These are phyloP conservation scores for Nitzschia sp. DNA, from an alignment of 108 stramenopile genomes.

Conservation along the genomic window DNA sequence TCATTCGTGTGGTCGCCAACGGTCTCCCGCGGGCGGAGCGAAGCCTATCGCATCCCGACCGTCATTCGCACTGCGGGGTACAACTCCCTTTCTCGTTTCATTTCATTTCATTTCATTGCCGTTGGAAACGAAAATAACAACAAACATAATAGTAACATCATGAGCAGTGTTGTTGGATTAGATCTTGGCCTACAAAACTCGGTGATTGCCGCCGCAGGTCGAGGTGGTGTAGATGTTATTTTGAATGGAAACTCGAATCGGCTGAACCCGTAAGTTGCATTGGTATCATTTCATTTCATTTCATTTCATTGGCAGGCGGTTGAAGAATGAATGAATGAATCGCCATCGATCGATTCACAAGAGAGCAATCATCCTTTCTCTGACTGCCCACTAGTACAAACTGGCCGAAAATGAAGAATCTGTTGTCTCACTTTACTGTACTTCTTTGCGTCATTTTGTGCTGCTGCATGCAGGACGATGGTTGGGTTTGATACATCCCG, in stretches of 20 bases:
- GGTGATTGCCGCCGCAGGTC: conserved; percentile 92
- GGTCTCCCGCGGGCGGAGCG: too few species aligned
- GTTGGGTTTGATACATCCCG: conserved; percentile 72
- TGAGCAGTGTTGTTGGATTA: conserved; percentile 87
- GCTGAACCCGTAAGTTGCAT: conserved; percentile 88
- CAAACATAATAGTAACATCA: conserved; percentile 1
- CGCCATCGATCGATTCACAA: too few species aligned
- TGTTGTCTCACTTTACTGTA: neutral
- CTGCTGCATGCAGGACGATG: conserved; percentile 51
- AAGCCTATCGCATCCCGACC: too few species aligned
- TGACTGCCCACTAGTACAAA: neutral
- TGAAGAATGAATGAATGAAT: too few species aligned
- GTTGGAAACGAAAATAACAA: too few species aligned
- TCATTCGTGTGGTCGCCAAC: too few species aligned
- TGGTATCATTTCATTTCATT: neutral
- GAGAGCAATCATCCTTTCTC: too few species aligned
- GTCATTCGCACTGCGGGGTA: too few species aligned
- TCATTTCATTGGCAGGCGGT: too few species aligned
- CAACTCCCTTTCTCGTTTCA: too few species aligned
- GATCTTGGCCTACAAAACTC: conserved; percentile 93
- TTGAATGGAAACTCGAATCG: conserved; percentile 97
- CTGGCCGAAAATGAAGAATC: neutral
- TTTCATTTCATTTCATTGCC: too few species aligned
- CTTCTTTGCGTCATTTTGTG: neutral
- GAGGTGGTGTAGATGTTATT: conserved; percentile 97